Conservation (phyloP, 805 yeast species). For the Wickerhamiella occidentalis region DNA sequence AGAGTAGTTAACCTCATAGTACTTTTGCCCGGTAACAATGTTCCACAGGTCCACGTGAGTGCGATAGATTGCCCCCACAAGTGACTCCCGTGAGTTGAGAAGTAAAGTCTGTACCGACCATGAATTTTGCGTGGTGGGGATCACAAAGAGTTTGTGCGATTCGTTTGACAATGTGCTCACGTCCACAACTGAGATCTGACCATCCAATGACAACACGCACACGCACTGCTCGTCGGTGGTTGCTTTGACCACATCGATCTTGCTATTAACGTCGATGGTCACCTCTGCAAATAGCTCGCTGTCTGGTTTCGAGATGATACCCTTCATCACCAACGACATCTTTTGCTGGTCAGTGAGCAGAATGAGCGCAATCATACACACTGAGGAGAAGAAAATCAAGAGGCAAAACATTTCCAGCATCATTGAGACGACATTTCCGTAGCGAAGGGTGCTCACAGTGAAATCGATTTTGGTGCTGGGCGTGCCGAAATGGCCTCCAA, state of each 20-base stretch:
- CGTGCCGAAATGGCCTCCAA: conserved; percentile 7
- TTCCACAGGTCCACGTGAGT: conserved; percentile 9
- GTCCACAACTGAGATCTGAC: conserved; percentile 5
- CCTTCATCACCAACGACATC: not conserved
- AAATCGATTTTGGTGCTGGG: conserved; percentile 6
- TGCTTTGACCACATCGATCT: conserved; percentile 7
- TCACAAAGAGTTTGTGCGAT: not conserved
- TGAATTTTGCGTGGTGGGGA: not conserved
- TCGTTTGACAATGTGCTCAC: not conserved
- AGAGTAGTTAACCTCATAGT: conserved; percentile 6
- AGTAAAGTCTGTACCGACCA: conserved; percentile 8
- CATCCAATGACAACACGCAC: not conserved
- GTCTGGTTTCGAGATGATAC: not conserved
- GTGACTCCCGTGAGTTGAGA: not conserved
- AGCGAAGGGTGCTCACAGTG: conserved; percentile 10
- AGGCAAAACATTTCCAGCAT: conserved; percentile 11
- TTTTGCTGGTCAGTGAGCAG: conserved; percentile 6
- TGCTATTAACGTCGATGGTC: not conserved
- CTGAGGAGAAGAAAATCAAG: conserved; percentile 8
- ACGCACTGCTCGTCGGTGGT: not conserved
- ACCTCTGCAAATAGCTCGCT: conserved; percentile 7
- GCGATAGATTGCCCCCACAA: conserved; percentile 2
- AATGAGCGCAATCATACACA: conserved; percentile 5
- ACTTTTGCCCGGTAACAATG: not conserved
- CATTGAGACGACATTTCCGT: conserved; percentile 11